Evolutionary conservation across 176 grass and related monocot genomes (phyloP).

Genomic region (Bonia amplexicaulis): DNA sequence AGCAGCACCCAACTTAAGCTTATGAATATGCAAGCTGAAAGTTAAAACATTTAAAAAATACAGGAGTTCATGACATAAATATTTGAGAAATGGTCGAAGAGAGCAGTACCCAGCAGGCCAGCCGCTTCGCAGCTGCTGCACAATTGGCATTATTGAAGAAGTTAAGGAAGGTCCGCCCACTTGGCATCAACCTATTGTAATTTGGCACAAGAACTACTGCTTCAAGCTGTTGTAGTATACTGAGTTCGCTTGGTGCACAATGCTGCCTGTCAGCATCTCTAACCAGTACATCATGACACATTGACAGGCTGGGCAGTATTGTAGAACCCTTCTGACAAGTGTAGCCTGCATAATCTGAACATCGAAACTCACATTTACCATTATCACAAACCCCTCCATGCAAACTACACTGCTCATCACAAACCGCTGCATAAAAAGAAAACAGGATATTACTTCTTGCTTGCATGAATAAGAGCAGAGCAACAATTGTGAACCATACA

Average conservation of each 20-base stretch:
- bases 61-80: not conserved
- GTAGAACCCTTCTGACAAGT: constrained; percentile 93
- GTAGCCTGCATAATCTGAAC: constrained; percentile 98
- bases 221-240: constrained; percentile 94
- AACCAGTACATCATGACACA: constrained; percentile 92
- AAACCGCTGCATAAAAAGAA: constrained; percentile 66
- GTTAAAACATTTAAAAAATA: not conserved
- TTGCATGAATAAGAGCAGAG: constrained; percentile 11
- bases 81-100: not conserved
- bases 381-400: constrained; percentile 98
- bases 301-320: constrained; percentile 77
- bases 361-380: constrained; percentile 95
- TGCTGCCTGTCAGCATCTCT: constrained; percentile 79
- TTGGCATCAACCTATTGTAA: constrained; percentile 97
- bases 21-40: not conserved
- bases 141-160: constrained; percentile 94
- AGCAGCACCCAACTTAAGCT: not conserved
- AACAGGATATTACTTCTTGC: constrained; percentile 27
- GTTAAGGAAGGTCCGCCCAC: constrained; percentile 69
- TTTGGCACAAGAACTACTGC: constrained; percentile 89
- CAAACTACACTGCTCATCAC: constrained; percentile 98
- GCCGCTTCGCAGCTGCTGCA: constrained; percentile 83
- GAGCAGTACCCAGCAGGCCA: constrained; percentile 93
- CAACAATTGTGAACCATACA: not conserved
- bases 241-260: constrained; percentile 90